These are phyloP conservation scores for Moniliophthora roreri DNA, from an alignment of 1,284 basidiomycete species.

Conservation along the genomic window DNA sequence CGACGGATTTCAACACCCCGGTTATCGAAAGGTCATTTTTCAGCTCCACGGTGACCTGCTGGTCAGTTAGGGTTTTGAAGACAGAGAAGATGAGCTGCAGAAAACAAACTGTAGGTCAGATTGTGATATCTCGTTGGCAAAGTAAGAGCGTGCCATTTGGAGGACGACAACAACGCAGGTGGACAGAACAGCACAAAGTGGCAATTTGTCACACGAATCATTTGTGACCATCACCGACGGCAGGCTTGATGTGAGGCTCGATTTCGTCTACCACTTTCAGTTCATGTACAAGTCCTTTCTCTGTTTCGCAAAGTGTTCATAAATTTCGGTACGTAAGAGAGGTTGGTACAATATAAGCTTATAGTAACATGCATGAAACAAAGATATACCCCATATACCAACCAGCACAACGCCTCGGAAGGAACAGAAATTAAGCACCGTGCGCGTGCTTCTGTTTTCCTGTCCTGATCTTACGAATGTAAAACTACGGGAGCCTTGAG, in stretches of 20 bases:
- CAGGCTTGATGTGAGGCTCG: too few species aligned
- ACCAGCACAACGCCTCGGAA: background rate
- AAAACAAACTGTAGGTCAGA: conserved; percentile 7
- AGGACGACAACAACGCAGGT: background rate
- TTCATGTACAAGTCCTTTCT: background rate
- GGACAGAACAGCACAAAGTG: background rate
- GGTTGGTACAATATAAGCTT: conserved; percentile 1
- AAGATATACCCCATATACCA: background rate
- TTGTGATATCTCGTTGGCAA: conserved; percentile 1
- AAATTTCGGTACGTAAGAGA: background rate
- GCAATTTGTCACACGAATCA: background rate
- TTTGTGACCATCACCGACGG: too few species aligned
- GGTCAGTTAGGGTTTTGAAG: conserved; percentile 99
- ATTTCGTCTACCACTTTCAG: too few species aligned
- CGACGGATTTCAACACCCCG: conserved; percentile 95
- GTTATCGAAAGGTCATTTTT: conserved; percentile 99
- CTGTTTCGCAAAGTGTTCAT: conserved; percentile 6
- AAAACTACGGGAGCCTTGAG: conserved; percentile 61
- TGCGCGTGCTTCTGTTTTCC: conserved; percentile 93
- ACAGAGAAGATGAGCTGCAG: conserved; percentile 92
- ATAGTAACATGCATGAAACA: conserved; percentile 1
- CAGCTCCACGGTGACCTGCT: conserved; percentile 95
- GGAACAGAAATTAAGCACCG: conserved; percentile 32
- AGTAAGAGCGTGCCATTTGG: conserved; percentile 16
- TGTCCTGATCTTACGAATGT: conserved; percentile 87